A percentile compares a stretch with the other conserved stretches of the same genome.
These are phyloP conservation scores for Lagerstroemia speciosa DNA, from an alignment of 345 rosid species.

Conservation along the genomic window DNA sequence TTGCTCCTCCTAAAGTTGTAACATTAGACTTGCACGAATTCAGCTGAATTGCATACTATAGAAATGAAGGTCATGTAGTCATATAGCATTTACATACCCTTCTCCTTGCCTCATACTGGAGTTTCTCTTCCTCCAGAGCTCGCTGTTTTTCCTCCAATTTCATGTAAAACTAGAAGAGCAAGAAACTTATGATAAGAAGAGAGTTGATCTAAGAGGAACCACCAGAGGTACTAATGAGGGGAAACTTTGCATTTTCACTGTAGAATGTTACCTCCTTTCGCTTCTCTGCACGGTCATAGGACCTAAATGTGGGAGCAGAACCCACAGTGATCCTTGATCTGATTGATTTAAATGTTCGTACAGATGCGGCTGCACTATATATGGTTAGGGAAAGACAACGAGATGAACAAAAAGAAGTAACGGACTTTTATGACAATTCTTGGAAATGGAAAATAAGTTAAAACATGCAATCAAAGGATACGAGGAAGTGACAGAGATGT, in stretches of 20 bases:
- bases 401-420: not conserved
- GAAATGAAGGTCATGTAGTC: not conserved
- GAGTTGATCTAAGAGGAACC: slow-evolving; percentile 11
- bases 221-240: slow-evolving; percentile 5
- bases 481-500: slow-evolving; percentile 77
- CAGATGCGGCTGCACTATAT: slow-evolving; percentile 56
- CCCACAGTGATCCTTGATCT: slow-evolving; percentile 67
- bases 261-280: slow-evolving; percentile 59
- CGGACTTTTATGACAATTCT: not conserved
- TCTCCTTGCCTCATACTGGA: slow-evolving; percentile 61
- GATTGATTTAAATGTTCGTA: slow-evolving; percentile 31
- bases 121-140: slow-evolving; percentile 72
- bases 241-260: not conserved
- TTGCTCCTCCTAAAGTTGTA: slow-evolving; percentile 68
- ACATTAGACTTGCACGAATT: not conserved
- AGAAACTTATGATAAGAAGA: slow-evolving; percentile 5
- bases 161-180: slow-evolving; percentile 49
- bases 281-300: slow-evolving; percentile 74
- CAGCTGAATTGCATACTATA: not conserved
- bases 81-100: slow-evolving; percentile 33
- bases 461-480: slow-evolving; percentile 41
- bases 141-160: slow-evolving; percentile 78
- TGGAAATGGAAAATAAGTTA: not conserved
- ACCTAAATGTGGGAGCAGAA: slow-evolving; percentile 79
- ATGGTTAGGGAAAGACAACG: slow-evolving; percentile 49